Evolutionary conservation across 176 grass and related monocot genomes (phyloP).

Genomic region (Rhipidocladum racemiflorum): DNA sequence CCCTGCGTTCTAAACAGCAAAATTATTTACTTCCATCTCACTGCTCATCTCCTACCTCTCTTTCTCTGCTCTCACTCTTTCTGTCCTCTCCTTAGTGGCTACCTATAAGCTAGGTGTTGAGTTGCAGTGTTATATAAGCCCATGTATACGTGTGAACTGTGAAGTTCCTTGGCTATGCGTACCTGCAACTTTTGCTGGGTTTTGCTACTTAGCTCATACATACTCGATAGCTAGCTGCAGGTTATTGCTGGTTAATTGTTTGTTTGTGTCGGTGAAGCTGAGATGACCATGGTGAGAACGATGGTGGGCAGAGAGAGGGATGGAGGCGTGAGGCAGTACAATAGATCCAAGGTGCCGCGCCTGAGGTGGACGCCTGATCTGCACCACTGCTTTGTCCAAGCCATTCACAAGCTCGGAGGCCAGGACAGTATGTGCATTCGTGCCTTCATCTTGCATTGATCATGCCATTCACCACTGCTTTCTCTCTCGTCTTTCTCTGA

Average conservation of each 20-base stretch:
- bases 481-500: not conserved
- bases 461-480: not conserved
- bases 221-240: not conserved
- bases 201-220: not conserved
- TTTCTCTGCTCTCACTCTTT: not conserved
- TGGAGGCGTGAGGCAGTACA: constrained; percentile 63
- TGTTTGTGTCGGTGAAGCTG: not conserved
- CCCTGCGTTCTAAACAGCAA: too few relatives aligned
- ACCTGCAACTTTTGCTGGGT: not conserved
- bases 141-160: not conserved
- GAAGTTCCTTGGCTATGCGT: not conserved
- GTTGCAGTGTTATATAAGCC: constrained; percentile 20
- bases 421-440: constrained; percentile 58
- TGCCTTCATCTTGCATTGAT: not conserved
- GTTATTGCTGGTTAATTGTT: constrained; percentile 8
- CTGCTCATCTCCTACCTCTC: not conserved
- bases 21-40: not conserved
- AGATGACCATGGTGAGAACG: constrained; percentile 38
- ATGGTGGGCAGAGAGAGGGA: constrained; percentile 27
- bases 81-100: not conserved
- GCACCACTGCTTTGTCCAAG: constrained; percentile 90
- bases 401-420: constrained; percentile 86
- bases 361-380: constrained; percentile 86
- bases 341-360: constrained; percentile 83
- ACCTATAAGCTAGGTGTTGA: not conserved